Evolutionary conservation across 805 yeast genomes (phyloP), one percentile per base, ranked within the genome.

Genomic region (Metschnikowia cerradonensis): DNA sequence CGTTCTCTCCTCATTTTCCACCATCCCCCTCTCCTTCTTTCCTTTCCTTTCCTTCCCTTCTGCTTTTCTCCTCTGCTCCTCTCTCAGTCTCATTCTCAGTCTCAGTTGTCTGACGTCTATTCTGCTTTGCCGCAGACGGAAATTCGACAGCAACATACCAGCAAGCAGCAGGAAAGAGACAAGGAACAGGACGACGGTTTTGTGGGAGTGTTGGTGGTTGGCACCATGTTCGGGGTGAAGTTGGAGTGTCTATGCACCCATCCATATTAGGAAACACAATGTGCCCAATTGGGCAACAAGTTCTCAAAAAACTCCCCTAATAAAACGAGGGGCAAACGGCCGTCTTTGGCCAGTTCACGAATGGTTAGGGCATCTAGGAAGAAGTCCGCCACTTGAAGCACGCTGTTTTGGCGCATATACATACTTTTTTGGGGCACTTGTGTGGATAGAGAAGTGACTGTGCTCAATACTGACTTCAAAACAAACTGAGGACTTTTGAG

Each of bases 261-360:
- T 58, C 61, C 61, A 51, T 54, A 47, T 45, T 58, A 56, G 61
- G 61, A 55, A 58, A 51, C 50, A 47, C 57, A 57, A 48, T 53
- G 55, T 52, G 50, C 61, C 61, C 59, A 52, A 58, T 58, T 53
- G 54, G 60, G 61, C 48, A 56, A 56, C 41, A 39, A 31, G 45
- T 45, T 42, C 41, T 30, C 38, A 46, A 38, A 26, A 40, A 51
- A 32, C 32, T 13, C 23, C 47, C 22, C 35, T 39, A 42, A 49
- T 36, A 40, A 45, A 26, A n/a, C 14, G 31, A 19, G 6, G 36
- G n/a, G 22, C 10, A 10, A 26, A 26, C 4, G 22, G n/a, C 20
- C 34, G 22, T n/a, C 10, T 4, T 15, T 11, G 20, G n/a, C 13
- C 10, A 26, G 30, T 5, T 4, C 5, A 7, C 4, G 6, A 11